Percentiles rank a stretch among this genome's conserved stretches.
These are phyloP conservation scores for Myochromella boudieri DNA, from an alignment of 768 basidiomycete species.

Conservation along the genomic window DNA sequence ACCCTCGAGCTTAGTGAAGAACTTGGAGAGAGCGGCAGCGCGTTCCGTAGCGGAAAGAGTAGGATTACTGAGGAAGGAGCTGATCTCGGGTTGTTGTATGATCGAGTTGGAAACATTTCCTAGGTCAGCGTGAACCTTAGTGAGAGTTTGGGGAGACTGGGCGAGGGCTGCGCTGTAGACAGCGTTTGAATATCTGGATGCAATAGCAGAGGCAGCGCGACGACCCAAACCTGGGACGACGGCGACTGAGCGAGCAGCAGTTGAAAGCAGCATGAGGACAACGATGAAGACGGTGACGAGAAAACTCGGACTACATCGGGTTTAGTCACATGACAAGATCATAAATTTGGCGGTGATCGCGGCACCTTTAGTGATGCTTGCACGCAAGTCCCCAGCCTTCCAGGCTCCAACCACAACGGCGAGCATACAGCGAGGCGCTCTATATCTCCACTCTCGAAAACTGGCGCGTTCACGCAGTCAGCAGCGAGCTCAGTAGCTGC, in stretches of 20 bases:
- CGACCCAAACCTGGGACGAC: constrained; percentile 53
- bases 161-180: constrained; percentile 78
- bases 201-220: constrained; percentile 75
- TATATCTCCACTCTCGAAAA: too few species aligned
- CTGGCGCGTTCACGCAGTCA: too few species aligned
- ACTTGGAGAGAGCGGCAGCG: constrained; percentile 56
- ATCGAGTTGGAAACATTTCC: constrained; percentile 67
- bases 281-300: constrained; percentile 22
- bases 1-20: constrained; percentile 70
- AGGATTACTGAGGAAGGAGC: constrained; percentile 82
- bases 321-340: constrained; percentile 13
- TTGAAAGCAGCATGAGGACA: constrained; percentile 55
- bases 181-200: constrained; percentile 83
- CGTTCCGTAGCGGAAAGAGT: constrained; percentile 85
- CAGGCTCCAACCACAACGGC: background rate
- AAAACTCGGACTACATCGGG: constrained; percentile 18
- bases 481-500: too few species aligned
- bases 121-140: constrained; percentile 85
- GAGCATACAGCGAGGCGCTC: background rate
- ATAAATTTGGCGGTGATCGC: constrained; percentile 1
- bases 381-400: background rate
- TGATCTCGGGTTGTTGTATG: constrained; percentile 61
- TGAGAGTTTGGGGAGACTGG: constrained; percentile 81
- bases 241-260: constrained; percentile 51
- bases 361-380: background rate